phyloP scores from a whole-genome alignment of 179 eudicot species.

The Nepenthes alata region DNA sequence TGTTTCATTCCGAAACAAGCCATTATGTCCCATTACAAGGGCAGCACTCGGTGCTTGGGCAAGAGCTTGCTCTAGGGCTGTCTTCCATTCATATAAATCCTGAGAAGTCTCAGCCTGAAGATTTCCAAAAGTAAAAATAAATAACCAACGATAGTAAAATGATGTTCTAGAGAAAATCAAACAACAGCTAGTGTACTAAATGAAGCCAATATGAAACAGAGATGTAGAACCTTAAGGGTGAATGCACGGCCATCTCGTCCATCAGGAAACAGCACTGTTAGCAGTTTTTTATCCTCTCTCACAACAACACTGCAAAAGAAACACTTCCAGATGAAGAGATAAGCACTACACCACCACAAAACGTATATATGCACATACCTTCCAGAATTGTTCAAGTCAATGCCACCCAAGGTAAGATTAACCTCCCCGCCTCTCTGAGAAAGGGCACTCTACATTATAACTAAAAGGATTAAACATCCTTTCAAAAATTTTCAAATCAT shows the following conservation, averaged over 20 bases:
- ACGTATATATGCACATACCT: conserved; percentile 27
- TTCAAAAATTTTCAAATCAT: background rate
- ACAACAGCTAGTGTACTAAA: background rate
- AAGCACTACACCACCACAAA: conserved; percentile 1
- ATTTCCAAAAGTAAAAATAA: conserved; percentile 5
- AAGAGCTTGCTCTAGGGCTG: conserved; percentile 92
- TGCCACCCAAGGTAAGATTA: conserved; percentile 62
- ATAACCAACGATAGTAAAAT: background rate
- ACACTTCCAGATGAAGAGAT: background rate
- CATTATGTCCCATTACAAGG: conserved; percentile 98
- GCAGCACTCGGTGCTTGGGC: conserved; percentile 99
- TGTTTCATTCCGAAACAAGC: conserved; percentile 80
- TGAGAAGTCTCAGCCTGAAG: conserved; percentile 89
- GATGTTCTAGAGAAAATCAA: background rate
- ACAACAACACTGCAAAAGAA: conserved; percentile 71
- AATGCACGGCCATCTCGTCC: conserved; percentile 99
- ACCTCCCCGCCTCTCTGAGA: conserved; percentile 67
- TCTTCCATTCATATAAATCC: conserved; percentile 95
- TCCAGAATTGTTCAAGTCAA: conserved; percentile 70
- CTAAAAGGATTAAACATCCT: background rate
- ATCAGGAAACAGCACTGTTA: conserved; percentile 94
- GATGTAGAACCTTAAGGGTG: conserved; percentile 65
- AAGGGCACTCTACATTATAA: conserved; percentile 43
- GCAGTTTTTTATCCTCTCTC: conserved; percentile 83
- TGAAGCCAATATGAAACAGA: background rate